Base-by-base conservation (phyloP, 805 yeast genomes). In the Spathaspora gorwiae region DNA sequence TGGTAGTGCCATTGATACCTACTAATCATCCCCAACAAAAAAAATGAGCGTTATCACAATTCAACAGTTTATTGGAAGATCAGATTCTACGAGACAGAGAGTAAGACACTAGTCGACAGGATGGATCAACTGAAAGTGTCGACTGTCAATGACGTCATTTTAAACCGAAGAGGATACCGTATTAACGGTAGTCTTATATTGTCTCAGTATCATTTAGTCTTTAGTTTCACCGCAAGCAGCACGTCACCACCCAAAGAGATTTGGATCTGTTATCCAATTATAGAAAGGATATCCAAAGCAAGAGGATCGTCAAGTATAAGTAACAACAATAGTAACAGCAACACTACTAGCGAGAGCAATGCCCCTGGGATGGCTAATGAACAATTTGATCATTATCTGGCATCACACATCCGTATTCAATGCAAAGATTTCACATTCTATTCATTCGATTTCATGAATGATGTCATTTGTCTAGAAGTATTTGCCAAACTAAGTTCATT, bases 251-350 rank as follows among this genome's bases (percentile, higher is more conserved):
- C 70, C 7, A 70, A 81, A 46, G 98, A 94, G 61, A 78, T 88
- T 29, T 94, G 98, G 99, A 76, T 89, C 29, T 85, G 95, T 47
- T 92, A 89, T 62, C 97, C 97, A 1, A 79, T 90, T 50, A 81
- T 90, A 30, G 83, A 80, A 40, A 72, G 72, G 39, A 80, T 84
- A 1, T 77, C 76, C 53, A 75, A 79, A 60, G 68, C 78, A 49
- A 62, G 78, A 50, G 81, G 90, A 50, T 62, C 84, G 44, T 68
- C 81, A 51, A 55, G 68, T 64, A 44, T 60, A n/a, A 53, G 49
- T 10, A 52, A 45, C 15, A 50, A 45, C 24, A 46, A 41, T 11
- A 51, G n/a, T 31, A 32, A 29, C 6, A 19, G 14, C 26, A 46
- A 24, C 14, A 32, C 24, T 24, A 5, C 30, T 27, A 31, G 37